Base-by-base conservation (phyloP, 2,329 filamentous ascomycete species). In the Bipolaris zeicola region DNA sequence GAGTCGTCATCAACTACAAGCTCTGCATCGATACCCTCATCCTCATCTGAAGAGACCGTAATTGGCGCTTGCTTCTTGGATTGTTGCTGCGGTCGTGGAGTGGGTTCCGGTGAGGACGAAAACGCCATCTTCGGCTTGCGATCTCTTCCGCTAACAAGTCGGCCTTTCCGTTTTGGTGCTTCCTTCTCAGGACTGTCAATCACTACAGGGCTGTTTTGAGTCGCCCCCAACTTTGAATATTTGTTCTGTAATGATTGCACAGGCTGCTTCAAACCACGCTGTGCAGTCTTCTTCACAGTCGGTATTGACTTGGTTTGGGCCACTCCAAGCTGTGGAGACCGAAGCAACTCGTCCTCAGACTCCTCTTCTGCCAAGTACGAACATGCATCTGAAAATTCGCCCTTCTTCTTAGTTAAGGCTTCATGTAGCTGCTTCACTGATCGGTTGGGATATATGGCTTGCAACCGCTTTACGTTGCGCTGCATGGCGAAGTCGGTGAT, bases 211-310 rank as follows among this genome's bases (percentile, higher is more conserved):
- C 64, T 59, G 10, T 52, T 55, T 24, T 67, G 59, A 7, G 63
- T 55, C 2, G 65, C 63, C n/a, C 61, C 59, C 22, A 64, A 46
- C 36, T 67, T 70, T 16, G 72, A 69, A 41, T 71, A 88, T 67
- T 85, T 86, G 58, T 87, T 81, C 57, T 84, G 81, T 54, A 90
- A 85, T 5, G 78, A 81, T 56, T 80, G 81, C 13, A 78, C 79
- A 5, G 82, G 82, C 10, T 78, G 79, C 61, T 85, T 83, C 31
- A 87, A 78, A 47, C 81, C 78, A 61, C 84, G 82, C 71, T 83
- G 83, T 43, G 81, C 82, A n/a, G 77, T 76, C 50, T 78, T 75
- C 64, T 83, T 84, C 54, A 68, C 69, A 61, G 62, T 55, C 2
- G 60, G 57, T 42, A 46, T 28, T 7, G 61, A 56, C 34, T 51